Base-by-base conservation (phyloP, 805 yeast species). In the Wickerhamiella azyma region DNA sequence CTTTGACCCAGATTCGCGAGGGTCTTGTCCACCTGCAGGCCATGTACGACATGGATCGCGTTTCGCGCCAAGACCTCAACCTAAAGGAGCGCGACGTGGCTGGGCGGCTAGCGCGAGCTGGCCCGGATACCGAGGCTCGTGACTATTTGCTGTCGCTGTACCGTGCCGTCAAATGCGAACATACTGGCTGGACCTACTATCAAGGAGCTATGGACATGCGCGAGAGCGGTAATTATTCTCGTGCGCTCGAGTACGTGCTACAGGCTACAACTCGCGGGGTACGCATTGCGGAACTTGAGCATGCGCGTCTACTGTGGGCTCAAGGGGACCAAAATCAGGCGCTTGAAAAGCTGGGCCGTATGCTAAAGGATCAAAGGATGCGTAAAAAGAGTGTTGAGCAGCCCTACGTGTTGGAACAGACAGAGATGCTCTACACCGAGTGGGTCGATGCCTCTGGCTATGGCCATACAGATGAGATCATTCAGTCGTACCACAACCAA, bases 361-460 rank as follows among this genome's bases (percentile, higher is more conserved):
- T 35, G 26, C 36, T 42, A 11, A 10, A 42, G n/a, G 4, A 28
- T 28, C 11, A 28, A 13, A 28, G 9, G n/a, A 13, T 5, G 33
- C 33, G 16, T 13, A 30, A 21, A 21, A 21, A 21, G 24, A 7
- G 24, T 7, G 7, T 21, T 21, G 37, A 21, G 5, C 26, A 21
- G 24, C 24, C 24, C 7, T 21, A 21, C 7, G 32, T 5, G 52
- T 54, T 1, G 49, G 45, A 14, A 69, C 75, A 68, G 41, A 74
- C 77, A n/a, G 81, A 83, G 45, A 64, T 88, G 41, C 79, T 79
- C 48, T 84, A 84, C 57, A 84, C 96, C 0, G 76, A 78, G 51
- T 92, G 97, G 97, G 66, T 86, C 14, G 95, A 86, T 56, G 68
- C 69, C 30, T 83, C 96, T 0, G 88, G 85, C 43, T 88, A 84